Base-by-base conservation (phyloP, 495 filamentous ascomycete species). In the Xylaria palmicola region DNA sequence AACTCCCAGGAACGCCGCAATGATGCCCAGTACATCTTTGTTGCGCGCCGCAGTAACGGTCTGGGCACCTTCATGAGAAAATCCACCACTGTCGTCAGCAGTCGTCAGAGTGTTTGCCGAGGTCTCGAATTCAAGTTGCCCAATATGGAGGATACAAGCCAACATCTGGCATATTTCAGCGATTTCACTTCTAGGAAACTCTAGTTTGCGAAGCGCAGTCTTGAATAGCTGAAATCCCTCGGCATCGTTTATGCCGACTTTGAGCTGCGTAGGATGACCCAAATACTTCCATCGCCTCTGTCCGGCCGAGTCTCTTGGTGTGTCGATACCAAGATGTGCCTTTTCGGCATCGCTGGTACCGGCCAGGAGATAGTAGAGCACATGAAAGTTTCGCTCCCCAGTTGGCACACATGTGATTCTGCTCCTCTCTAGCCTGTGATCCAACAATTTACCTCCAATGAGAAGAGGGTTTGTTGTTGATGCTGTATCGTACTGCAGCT, bases 141-240 rank as follows among this genome's bases (percentile, higher is more conserved):
- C 94, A 65, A 98, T 90, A 66, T 98, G 94, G 13, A 98, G 81
- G 62, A 98, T 95, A 67, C 83, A 85, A 20, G 94, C 94, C 22
- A 98, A 74, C 41, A 97, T 85, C 74, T 98, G 93, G 71, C 94
- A 98, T 58, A 98, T 90, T 70, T 97, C 93, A 36, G 94, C 94
- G 71, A 98, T 97, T 65, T 97, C 93, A 63, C 86, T 85, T 22
- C 92, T 83, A 1, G 93, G 90, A 65, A 98, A 97, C 71, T 97
- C 94, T 37, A 98, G 82, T 71, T 96, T 97, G 45, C 93, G 79
- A 52, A 98, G 77, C 3, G 94, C 94, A 0, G 90, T 96, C 79
- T 98, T 98, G 80, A 98, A 98, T 52, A 97, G 88, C 71, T 95
- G 90, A 75, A 98, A 98, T 0, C 93, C 93, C 68, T 97, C 93